A percentile compares a stretch with the other conserved stretches of the same genome.
Conservation (phyloP, 352 stramenopile species). For the Aphanomyces cochlioides region DNA sequence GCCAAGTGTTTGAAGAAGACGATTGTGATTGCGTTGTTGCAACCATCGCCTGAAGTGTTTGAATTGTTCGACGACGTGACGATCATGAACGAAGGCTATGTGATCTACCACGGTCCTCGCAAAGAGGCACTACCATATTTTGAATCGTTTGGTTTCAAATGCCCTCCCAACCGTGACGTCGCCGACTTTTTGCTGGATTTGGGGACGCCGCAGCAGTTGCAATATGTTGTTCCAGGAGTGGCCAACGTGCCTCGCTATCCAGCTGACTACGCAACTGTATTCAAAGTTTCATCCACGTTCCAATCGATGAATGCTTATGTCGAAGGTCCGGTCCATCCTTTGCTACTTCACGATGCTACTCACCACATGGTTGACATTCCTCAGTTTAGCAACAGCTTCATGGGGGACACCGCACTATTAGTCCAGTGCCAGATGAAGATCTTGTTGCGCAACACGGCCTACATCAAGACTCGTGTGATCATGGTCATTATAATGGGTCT, state of each 20-base stretch:
- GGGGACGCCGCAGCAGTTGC: conserved; percentile 40
- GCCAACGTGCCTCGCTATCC: conserved; percentile 29
- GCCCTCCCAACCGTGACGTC: conserved; percentile 41
- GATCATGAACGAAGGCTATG: conserved; percentile 77
- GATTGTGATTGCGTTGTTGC: conserved; percentile 69
- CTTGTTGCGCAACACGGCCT: conserved; percentile 39
- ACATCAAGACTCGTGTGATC: conserved; percentile 39
- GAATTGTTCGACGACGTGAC: conserved; percentile 92
- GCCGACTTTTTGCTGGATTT: conserved; percentile 53
- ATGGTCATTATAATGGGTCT: conserved; percentile 41
- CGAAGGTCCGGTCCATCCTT: conserved; percentile 25
- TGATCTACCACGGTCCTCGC: conserved; percentile 83
- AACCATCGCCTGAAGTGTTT: conserved; percentile 89
- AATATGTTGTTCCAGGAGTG: conserved; percentile 35
- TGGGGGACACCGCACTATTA: conserved; percentile 21
- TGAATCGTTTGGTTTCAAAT: conserved; percentile 55
- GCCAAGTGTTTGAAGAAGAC: conserved; percentile 45
- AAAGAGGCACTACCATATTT: conserved; percentile 74
- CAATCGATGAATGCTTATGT: conserved; percentile 39
- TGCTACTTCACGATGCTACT: conserved; percentile 32
- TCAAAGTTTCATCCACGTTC: conserved; percentile 41
- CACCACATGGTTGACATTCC: conserved; percentile 40
- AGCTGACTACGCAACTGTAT: conserved; percentile 49
- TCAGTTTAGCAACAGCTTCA: conserved; percentile 40
- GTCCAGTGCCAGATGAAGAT: conserved; percentile 43